phyloP scores from a whole-genome alignment of 176 grass and related monocot genomes.

The Thinopyrum elongatum region DNA sequence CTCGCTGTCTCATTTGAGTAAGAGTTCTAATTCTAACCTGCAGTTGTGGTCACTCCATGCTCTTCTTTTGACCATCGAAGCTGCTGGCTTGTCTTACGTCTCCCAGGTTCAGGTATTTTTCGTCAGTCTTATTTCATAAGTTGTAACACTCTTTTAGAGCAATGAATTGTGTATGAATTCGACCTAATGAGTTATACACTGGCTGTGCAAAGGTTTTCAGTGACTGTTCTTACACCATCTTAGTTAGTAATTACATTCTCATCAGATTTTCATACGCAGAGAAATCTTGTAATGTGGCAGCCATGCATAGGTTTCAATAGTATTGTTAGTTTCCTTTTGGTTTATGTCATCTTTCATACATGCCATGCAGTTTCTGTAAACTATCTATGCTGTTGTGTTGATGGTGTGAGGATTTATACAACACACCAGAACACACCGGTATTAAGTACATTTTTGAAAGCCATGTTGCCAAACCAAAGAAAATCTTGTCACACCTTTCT shows the following conservation, averaged over 20 bases:
- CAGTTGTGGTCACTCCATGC: slow-evolving; percentile 98
- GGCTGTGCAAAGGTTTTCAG: not conserved
- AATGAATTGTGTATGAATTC: not conserved
- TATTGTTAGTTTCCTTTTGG: slow-evolving; percentile 5
- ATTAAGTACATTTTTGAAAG: not conserved
- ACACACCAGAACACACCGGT: not conserved
- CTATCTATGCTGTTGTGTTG: not conserved
- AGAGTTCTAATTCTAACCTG: slow-evolving; percentile 73
- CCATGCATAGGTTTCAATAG: not conserved
- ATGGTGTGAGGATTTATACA: not conserved
- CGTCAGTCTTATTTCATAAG: slow-evolving; percentile 1
- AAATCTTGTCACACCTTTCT: not conserved
- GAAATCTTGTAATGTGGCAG: not conserved
- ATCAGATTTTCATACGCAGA: not conserved
- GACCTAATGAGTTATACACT: not conserved
- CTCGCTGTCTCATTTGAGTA: slow-evolving; percentile 76
- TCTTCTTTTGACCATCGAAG: slow-evolving; percentile 97
- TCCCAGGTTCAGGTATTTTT: slow-evolving; percentile 88
- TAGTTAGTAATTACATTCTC: slow-evolving; percentile 6
- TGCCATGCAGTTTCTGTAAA: not conserved
- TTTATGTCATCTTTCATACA: not conserved
- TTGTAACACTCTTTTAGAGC: not conserved
- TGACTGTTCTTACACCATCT: slow-evolving; percentile 12
- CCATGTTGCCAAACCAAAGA: not conserved
- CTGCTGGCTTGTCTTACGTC: slow-evolving; percentile 92